Evolutionary conservation across 495 filamentous ascomycete species (phyloP), one percentile per base, ranked within the genome.

Genomic region (Penicillium bialowiezense): DNA sequence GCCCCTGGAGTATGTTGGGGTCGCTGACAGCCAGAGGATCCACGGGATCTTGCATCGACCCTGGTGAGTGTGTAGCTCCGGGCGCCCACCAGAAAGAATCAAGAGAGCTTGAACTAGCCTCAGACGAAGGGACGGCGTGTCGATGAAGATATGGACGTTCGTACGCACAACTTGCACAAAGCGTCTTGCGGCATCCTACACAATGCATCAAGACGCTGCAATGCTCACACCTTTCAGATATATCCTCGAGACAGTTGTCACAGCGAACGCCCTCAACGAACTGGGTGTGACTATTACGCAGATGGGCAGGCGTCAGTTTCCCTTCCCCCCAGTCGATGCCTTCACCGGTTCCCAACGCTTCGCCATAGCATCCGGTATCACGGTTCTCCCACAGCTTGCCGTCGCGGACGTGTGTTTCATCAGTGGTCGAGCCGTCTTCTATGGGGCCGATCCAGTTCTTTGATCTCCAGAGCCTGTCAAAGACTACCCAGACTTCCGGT

Each of bases 161-260:
- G 52, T 80, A 82, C 9, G 81, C 79, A 59, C 81, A 84, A 55
- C 78, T 80, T 3, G 77, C 75, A 64, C 81, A 84, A 7, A 83
- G 70, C 3, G 79, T 84, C 64, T 77, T 81, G 31, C 81, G 76
- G 55, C 80, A 84, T 21, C 79, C 80, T 44, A 79, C 77, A 51
- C 81, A 84, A 49, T 83, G 81, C 81, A 84, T 83, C 49, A 79
- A 60, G 15, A 83, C 75, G 46, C 79, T 82, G 58, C 81, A 84
- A 51, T 81, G 78, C 54, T 84, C 80, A 55, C 81, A 84, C 33
- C 81, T 61, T 55, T 84, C 81, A 15, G 64, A 52, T 24, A 84
- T 82, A 13, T 56, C 52, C 31, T 77, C 76, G 32, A 62, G 60
- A 60, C 81, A 84, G 44, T 71, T 67, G 36, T 81, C 76, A 52